Evolutionary conservation across 805 yeast species (phyloP).

Genomic region (Lipomyces mesembrius): DNA sequence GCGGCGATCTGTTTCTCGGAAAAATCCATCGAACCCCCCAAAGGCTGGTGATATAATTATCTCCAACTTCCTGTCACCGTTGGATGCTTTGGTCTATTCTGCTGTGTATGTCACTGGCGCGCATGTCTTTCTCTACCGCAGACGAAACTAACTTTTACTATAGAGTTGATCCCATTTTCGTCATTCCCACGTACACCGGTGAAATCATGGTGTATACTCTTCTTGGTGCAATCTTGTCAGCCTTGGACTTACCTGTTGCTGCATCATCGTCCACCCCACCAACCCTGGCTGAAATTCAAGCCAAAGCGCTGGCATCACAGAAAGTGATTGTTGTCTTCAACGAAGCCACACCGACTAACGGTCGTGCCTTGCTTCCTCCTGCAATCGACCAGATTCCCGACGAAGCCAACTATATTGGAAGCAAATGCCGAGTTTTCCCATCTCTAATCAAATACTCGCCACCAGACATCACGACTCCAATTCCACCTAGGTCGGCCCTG

Average conservation of each 20-base stretch:
- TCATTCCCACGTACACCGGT: slow-evolving; percentile 51
- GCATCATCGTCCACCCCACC: slow-evolving; percentile 35
- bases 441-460: slow-evolving; percentile 46
- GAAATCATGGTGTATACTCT: slow-evolving; percentile 33
- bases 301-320: slow-evolving; percentile 45
- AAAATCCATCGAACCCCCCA: slow-evolving; percentile 48
- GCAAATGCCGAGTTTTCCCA: slow-evolving; percentile 39
- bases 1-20: slow-evolving; percentile 47
- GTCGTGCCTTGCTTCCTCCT: slow-evolving; percentile 70
- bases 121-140: neutral
- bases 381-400: slow-evolving; percentile 34
- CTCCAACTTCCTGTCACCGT: slow-evolving; percentile 63
- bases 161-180: slow-evolving; percentile 46
- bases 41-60: slow-evolving; percentile 55
- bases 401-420: slow-evolving; percentile 11
- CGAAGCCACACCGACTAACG: slow-evolving; percentile 80
- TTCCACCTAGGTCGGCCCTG: slow-evolving; percentile 41
- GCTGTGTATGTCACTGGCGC: slow-evolving; percentile 28
- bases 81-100: slow-evolving; percentile 55
- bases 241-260: slow-evolving; percentile 25
- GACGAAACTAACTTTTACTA: slow-evolving; percentile 25
- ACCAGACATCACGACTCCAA: slow-evolving; percentile 44
- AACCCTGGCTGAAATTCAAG: slow-evolving; percentile 31
- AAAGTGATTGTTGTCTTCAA: slow-evolving; percentile 47
- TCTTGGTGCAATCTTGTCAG: slow-evolving; percentile 28